Percentiles rank a stretch among this genome's conserved stretches.
Conservation (phyloP, 129 eudicot genomes). For the Solidago caesia region DNA sequence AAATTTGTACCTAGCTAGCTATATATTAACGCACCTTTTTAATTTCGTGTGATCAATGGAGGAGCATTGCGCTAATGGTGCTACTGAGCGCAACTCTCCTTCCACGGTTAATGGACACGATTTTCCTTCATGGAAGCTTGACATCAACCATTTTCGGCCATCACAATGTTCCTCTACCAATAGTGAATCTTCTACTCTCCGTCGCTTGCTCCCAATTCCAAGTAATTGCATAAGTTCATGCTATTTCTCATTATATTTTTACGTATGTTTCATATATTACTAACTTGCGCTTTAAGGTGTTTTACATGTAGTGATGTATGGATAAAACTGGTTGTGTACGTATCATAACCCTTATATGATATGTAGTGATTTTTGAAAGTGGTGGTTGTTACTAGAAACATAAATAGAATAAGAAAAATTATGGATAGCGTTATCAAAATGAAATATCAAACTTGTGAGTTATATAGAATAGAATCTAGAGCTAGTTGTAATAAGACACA, state of each 20-base stretch:
- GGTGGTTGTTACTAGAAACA: no score
- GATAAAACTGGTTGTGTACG: no score
- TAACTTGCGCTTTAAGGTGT: no score
- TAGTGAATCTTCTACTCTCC: conserved; percentile 7
- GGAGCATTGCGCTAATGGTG: conserved; percentile 19
- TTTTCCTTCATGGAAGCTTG: conserved; percentile 30
- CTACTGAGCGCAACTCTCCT: not conserved
- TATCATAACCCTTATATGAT: no score
- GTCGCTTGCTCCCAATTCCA: conserved; percentile 15
- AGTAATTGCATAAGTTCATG: conserved; percentile 24
- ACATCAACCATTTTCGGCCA: conserved; percentile 24
- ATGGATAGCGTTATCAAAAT: no score
- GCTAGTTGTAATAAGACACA: no score
- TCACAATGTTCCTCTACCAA: not conserved
- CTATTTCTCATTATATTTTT: not conserved
- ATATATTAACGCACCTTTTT: not conserved
- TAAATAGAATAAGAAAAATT: no score
- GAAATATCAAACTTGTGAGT: no score
- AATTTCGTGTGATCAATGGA: conserved; percentile 17
- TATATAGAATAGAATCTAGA: no score
- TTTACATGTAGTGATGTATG: no score
- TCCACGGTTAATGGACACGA: conserved; percentile 12
- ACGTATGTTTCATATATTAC: not conserved
- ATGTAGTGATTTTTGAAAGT: no score
- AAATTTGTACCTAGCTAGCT: not conserved